Evolutionary conservation across 768 basidiomycete genomes (phyloP).

Genomic region (Suillus discolor): DNA sequence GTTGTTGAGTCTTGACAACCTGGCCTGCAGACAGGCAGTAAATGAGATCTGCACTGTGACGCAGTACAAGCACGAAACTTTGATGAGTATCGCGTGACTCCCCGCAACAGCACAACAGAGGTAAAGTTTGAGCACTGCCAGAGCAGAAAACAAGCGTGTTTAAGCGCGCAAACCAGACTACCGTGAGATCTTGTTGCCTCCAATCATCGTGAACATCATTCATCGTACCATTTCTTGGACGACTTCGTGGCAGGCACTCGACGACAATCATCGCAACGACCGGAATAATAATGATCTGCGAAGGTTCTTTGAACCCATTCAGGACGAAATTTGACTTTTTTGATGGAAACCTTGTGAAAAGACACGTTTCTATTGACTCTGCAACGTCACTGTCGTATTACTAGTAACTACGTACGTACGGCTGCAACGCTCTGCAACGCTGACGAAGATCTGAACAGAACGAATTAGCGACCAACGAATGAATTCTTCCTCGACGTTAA

Average conservation of each 20-base stretch:
- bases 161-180: not conserved
- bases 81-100: not conserved
- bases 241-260: not conserved
- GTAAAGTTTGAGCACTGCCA: not conserved
- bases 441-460: not conserved
- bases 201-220: not conserved
- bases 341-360: not conserved
- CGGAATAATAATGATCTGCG: not conserved
- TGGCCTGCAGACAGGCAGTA: not conserved
- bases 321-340: not conserved
- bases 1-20: not conserved
- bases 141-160: not conserved
- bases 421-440: not conserved
- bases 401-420: not conserved
- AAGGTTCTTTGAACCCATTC: slow-evolving; percentile 2
- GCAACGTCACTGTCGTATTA: not conserved
- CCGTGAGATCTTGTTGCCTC: not conserved
- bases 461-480: not conserved
- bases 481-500: not conserved
- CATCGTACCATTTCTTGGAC: not conserved
- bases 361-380: not conserved
- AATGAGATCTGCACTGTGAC: not conserved
- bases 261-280: not conserved
- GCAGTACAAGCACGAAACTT: not conserved
- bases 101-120: not conserved